A percentile compares a stretch with the other conserved stretches of the same genome.
phyloP scores from a whole-genome alignment of 768 basidiomycete species.

The Pulveroboletus sp. region DNA sequence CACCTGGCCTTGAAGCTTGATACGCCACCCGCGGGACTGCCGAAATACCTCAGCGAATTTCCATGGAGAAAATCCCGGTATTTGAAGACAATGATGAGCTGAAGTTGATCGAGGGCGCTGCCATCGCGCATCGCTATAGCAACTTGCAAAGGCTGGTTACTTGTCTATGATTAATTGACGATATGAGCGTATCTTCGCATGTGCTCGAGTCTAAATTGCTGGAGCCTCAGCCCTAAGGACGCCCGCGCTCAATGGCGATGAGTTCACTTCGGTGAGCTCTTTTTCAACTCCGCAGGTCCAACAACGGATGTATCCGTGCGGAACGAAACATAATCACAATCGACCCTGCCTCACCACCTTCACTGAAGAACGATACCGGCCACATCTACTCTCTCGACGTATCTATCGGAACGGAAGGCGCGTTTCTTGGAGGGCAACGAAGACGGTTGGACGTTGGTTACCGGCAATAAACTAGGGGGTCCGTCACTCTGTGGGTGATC shows the following conservation, averaged over 20 bases:
- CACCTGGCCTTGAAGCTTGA: conserved; percentile 27
- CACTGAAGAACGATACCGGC: too few relatives aligned
- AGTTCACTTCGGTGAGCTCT: conserved; percentile 31
- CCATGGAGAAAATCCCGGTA: conserved; percentile 26
- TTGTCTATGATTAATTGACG: neutral
- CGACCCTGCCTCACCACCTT: too few relatives aligned
- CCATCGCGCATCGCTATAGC: conserved; percentile 30
- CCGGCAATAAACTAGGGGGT: too few relatives aligned
- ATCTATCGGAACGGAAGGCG: too few relatives aligned
- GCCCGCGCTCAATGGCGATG: conserved; percentile 30
- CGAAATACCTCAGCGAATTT: conserved; percentile 30
- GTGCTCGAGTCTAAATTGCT: conserved; percentile 25
- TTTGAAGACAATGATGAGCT: conserved; percentile 25
- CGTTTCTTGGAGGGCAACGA: too few relatives aligned
- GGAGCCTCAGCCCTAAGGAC: too few relatives aligned
- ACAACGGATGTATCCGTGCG: too few relatives aligned
- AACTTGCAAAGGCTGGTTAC: neutral
- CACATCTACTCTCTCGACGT: too few relatives aligned
- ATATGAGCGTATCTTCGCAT: conserved; percentile 17
- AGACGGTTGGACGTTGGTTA: too few relatives aligned
- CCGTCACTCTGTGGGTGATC: too few relatives aligned
- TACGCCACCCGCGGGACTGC: conserved; percentile 18
- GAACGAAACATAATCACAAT: too few relatives aligned
- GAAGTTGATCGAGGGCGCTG: conserved; percentile 25
- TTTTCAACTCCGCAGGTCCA: too few relatives aligned